phyloP scores from a whole-genome alignment of 2,329 filamentous ascomycete genomes.

The Pestalotiopsis sp. region DNA sequence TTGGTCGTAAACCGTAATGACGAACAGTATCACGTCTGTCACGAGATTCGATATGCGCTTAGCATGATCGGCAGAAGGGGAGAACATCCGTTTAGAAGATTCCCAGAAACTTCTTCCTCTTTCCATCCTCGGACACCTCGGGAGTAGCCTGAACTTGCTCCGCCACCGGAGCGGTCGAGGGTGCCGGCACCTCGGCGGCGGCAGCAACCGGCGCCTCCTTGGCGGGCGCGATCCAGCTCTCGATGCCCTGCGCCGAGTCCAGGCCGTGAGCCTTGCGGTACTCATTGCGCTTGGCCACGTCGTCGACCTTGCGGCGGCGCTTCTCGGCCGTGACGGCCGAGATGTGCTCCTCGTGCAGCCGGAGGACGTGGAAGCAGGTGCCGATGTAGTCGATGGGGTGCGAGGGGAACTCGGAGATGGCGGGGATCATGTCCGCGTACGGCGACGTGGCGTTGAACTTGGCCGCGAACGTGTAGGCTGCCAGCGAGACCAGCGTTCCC shows the following conservation, averaged over 20 bases:
- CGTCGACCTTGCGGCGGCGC: conserved; percentile 75
- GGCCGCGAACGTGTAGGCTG: conserved; percentile 71
- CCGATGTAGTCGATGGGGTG: conserved; percentile 71
- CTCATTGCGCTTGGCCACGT: conserved; percentile 82
- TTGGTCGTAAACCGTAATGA: background rate
- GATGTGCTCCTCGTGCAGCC: conserved; percentile 74
- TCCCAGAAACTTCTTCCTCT: conserved; percentile 81
- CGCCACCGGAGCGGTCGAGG: conserved; percentile 12
- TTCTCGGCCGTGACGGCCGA: conserved; percentile 70
- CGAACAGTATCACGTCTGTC: background rate
- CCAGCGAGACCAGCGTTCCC: conserved; percentile 71
- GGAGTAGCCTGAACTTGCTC: conserved; percentile 10
- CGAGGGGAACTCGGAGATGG: conserved; percentile 66
- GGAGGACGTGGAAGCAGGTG: conserved; percentile 72
- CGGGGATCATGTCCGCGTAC: conserved; percentile 77
- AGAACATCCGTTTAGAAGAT: conserved; percentile 63
- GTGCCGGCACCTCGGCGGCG: conserved; percentile 25
- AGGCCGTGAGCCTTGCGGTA: conserved; percentile 87
- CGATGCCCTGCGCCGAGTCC: conserved; percentile 44
- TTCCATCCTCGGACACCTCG: conserved; percentile 30
- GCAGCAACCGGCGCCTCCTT: conserved; percentile 13
- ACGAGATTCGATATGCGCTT: background rate
- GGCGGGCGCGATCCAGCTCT: conserved; percentile 15
- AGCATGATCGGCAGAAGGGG: background rate
- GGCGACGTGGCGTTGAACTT: conserved; percentile 82